A percentile compares a stretch with the other conserved stretches of the same genome.
phyloP scores from a whole-genome alignment of 2,329 filamentous ascomycete genomes.

The Cladosporium sp. region DNA sequence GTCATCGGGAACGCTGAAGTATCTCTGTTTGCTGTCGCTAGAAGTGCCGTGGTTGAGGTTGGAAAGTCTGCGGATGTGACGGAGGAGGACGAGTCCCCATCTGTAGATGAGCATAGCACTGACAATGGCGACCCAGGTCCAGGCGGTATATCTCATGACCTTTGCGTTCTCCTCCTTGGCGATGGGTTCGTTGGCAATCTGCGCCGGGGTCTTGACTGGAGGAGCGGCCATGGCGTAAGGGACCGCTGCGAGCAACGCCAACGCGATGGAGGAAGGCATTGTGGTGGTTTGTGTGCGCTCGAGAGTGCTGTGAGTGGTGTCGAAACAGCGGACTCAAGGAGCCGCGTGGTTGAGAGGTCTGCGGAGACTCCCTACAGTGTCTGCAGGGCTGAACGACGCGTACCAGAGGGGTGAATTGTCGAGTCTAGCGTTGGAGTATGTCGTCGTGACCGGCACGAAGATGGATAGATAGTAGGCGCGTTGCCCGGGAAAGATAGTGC shows the following conservation, averaged over 20 bases:
- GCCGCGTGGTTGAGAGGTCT: not conserved
- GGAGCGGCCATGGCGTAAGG: constrained; percentile 12
- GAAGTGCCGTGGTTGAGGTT: constrained; percentile 69
- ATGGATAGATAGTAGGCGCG: constrained; percentile 1
- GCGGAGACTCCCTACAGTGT: not conserved
- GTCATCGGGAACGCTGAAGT: constrained; percentile 64
- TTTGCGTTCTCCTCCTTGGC: constrained; percentile 25
- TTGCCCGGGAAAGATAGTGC: constrained; percentile 11
- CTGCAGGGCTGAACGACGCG: constrained; percentile 2
- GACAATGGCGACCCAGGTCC: constrained; percentile 59
- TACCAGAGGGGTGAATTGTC: constrained; percentile 7
- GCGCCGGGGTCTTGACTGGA: constrained; percentile 6
- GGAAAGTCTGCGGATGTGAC: constrained; percentile 68
- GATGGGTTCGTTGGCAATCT: constrained; percentile 9
- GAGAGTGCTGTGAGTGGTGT: constrained; percentile 1
- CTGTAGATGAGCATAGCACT: constrained; percentile 65
- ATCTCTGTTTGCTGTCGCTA: constrained; percentile 55
- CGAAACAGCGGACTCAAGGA: constrained; percentile 1
- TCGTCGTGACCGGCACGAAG: constrained; percentile 12
- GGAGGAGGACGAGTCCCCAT: constrained; percentile 55
- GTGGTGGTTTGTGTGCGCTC: not conserved
- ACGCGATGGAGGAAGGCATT: constrained; percentile 7
- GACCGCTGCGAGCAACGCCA: constrained; percentile 11
- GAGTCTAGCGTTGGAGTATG: constrained; percentile 3
- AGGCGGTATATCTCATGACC: constrained; percentile 32